phyloP scores from a whole-genome alignment of 2,329 filamentous ascomycete genomes.

The Neurospora sp. region DNA sequence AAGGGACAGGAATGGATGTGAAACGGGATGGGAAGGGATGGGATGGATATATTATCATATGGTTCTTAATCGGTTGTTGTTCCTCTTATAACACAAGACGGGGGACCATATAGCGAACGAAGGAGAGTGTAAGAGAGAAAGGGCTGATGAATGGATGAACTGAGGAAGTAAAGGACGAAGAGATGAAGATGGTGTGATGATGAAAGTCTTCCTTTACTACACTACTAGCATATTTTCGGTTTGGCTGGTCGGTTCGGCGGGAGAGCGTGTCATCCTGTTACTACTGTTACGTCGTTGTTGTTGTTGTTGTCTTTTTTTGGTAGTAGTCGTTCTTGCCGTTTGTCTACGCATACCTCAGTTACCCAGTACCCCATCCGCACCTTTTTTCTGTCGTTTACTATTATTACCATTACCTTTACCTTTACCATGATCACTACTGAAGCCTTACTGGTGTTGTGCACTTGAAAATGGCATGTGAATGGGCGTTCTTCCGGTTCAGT shows the following conservation, averaged over 20 bases:
- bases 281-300: not conserved
- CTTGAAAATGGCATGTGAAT: not conserved
- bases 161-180: not conserved
- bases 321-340: not conserved
- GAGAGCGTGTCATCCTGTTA: not conserved
- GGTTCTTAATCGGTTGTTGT: not conserved
- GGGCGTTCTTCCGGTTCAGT: not conserved
- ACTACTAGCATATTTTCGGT: not conserved
- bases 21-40: not conserved
- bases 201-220: not conserved
- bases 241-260: not conserved
- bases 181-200: not conserved
- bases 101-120: not conserved
- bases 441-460: not conserved
- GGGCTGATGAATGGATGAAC: not conserved
- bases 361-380: not conserved
- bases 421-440: not conserved
- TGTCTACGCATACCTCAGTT: not conserved
- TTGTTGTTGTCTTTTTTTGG: not conserved
- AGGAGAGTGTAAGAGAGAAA: not conserved
- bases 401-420: not conserved
- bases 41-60: not conserved
- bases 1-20: not conserved
- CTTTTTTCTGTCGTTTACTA: not conserved
- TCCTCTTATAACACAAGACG: not conserved